Conservation (phyloP, 495 filamentous ascomycete species). For the Penicillium paxilli region DNA sequence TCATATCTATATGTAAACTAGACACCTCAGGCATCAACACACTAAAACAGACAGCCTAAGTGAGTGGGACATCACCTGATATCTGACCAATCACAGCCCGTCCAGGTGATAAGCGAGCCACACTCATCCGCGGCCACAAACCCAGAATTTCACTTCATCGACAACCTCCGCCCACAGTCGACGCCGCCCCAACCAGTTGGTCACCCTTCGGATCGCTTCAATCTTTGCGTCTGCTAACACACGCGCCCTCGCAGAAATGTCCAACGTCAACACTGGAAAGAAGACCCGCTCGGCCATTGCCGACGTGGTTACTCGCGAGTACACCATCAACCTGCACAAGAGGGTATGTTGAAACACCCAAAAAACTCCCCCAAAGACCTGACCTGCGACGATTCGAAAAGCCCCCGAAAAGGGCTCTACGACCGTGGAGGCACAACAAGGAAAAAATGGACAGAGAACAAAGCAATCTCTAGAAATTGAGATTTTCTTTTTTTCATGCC, state of each 20-base stretch:
- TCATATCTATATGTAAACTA: too few relatives aligned
- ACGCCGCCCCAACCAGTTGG: constrained; percentile 43
- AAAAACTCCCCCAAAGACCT: constrained; percentile 5
- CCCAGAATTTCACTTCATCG: constrained; percentile 36
- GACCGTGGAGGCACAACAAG: constrained; percentile 22
- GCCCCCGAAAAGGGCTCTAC: too few relatives aligned
- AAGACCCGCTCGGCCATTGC: constrained; percentile 86
- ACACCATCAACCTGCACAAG: constrained; percentile 99
- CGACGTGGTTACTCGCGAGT: constrained; percentile 98
- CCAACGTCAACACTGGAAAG: constrained; percentile 66
- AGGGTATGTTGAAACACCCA: constrained; percentile 70
- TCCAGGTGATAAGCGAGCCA: constrained; percentile 44
- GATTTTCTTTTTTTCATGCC: constrained; percentile 21
- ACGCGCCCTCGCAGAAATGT: constrained; percentile 69
- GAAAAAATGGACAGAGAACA: constrained; percentile 32
- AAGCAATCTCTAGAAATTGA: constrained; percentile 21
- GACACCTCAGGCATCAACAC: constrained; percentile 7
- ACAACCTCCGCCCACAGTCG: constrained; percentile 49
- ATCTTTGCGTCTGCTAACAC: constrained; percentile 14
- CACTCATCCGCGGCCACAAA: constrained; percentile 44
- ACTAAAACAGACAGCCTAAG: neutral
- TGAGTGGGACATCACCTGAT: neutral
- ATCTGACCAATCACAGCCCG: constrained; percentile 8
- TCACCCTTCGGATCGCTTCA: constrained; percentile 6
- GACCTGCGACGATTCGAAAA: constrained; percentile 24